phyloP scores from a whole-genome alignment of 345 rosid species.

The Gynandropsis gynandra region DNA sequence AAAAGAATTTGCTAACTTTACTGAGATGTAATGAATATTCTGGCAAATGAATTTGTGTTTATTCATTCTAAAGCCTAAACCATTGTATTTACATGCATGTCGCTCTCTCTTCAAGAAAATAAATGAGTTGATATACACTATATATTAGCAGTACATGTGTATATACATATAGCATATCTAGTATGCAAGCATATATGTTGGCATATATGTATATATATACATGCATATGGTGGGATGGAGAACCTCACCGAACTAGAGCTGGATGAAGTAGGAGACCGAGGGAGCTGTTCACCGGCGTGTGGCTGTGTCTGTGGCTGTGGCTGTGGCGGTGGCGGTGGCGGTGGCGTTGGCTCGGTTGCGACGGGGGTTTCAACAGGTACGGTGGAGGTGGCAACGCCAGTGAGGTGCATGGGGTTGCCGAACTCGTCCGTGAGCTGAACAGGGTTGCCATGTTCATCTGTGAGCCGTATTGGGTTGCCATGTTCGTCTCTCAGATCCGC shows the following conservation, averaged over 20 bases:
- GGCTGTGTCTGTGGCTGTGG: constrained; percentile 9
- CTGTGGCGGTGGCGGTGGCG: not conserved
- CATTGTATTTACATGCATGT: no score
- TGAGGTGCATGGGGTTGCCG: constrained; percentile 53
- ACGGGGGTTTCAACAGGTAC: not conserved
- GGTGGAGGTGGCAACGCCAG: constrained; percentile 42
- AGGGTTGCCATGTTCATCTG: constrained; percentile 46
- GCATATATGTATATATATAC: not conserved
- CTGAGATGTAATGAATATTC: no score
- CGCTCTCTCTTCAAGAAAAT: no score
- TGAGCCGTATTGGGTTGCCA: constrained; percentile 48
- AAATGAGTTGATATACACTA: no score
- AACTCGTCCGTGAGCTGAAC: constrained; percentile 50
- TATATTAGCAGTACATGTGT: no score
- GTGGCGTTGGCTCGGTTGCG: not conserved
- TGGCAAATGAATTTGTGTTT: not conserved
- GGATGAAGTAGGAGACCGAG: constrained; percentile 35
- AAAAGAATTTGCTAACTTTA: not conserved
- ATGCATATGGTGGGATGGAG: not conserved
- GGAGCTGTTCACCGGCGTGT: constrained; percentile 31
- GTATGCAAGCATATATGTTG: not conserved
- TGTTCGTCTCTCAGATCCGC: constrained; percentile 49
- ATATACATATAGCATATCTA: not conserved
- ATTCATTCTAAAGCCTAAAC: no score
- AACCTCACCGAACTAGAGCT: constrained; percentile 48